Percentiles rank a stretch among this genome's conserved stretches.
These are phyloP conservation scores for Rhizophlyctis rosea DNA, from an alignment of 192 early-diverging fungal genomes.

Conservation along the genomic window DNA sequence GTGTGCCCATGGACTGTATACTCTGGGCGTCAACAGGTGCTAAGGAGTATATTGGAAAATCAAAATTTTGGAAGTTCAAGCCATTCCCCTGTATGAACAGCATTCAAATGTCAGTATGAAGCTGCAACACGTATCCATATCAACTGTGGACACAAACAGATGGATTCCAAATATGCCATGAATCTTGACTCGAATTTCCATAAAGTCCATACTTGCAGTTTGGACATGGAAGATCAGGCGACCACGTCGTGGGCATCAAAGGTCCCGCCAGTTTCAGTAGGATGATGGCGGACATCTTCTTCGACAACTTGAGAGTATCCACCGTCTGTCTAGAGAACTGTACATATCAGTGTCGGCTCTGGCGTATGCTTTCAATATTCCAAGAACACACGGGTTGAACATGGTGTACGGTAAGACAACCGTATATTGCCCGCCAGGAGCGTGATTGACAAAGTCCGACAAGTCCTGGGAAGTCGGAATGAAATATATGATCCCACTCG, in stretches of 20 bases:
- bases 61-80: slow-evolving; percentile 49
- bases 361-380: neutral
- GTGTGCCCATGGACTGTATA: slow-evolving; percentile 39
- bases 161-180: slow-evolving; percentile 67
- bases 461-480: slow-evolving; percentile 48
- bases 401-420: slow-evolving; percentile 62
- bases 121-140: neutral
- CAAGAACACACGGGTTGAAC: slow-evolving; percentile 50
- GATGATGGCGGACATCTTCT: slow-evolving; percentile 58
- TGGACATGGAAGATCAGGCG: slow-evolving; percentile 63
- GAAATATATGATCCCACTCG: slow-evolving; percentile 58
- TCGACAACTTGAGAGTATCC: slow-evolving; percentile 34
- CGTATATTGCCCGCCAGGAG: slow-evolving; percentile 46
- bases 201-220: slow-evolving; percentile 71
- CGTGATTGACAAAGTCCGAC: slow-evolving; percentile 36
- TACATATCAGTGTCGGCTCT: neutral
- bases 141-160: slow-evolving; percentile 34
- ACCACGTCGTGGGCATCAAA: slow-evolving; percentile 37
- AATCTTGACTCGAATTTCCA: slow-evolving; percentile 35
- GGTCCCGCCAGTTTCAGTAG: slow-evolving; percentile 24
- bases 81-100: slow-evolving; percentile 50
- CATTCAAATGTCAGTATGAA: neutral
- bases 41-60: slow-evolving; percentile 67
- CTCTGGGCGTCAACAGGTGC: no score
- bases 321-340: slow-evolving; percentile 44